Conservation (phyloP, 2,329 filamentous ascomycete genomes). For the Trichoderma koningii region DNA sequence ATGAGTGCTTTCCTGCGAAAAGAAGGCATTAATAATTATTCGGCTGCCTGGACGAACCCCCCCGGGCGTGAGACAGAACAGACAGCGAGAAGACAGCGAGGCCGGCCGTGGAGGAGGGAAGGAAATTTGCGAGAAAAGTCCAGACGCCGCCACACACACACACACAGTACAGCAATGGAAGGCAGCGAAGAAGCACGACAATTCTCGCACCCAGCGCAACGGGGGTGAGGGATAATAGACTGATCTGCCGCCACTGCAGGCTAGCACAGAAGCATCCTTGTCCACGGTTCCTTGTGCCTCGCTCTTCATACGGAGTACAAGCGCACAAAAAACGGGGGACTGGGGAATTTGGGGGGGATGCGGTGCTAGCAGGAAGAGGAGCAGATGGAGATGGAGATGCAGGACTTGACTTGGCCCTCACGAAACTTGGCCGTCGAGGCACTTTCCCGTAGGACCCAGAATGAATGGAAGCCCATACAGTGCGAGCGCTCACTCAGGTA, state of each 20-base stretch:
- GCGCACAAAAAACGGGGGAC: background rate
- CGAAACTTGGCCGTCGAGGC: too few relatives aligned
- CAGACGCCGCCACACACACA: background rate
- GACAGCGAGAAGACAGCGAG: too few relatives aligned
- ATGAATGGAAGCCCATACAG: slow-evolving; percentile 7
- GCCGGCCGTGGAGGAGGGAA: background rate
- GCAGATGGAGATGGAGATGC: too few relatives aligned
- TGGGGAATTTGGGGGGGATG: background rate
- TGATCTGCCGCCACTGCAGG: slow-evolving; percentile 25
- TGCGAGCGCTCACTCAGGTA: background rate
- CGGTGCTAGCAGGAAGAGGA: too few relatives aligned
- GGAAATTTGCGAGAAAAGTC: background rate
- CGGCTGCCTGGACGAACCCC: too few relatives aligned
- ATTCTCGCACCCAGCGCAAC: slow-evolving; percentile 1
- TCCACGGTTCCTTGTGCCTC: background rate
- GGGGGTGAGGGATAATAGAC: slow-evolving; percentile 20
- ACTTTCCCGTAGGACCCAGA: background rate
- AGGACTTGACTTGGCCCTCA: too few relatives aligned
- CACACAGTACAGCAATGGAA: background rate
- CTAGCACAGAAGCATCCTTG: slow-evolving; percentile 22
- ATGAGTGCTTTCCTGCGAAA: too few relatives aligned
- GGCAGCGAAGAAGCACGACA: background rate
- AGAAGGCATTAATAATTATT: too few relatives aligned
- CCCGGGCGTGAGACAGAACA: too few relatives aligned
- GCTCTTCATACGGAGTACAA: slow-evolving; percentile 20